Conservation (phyloP, 192 early-diverging fungal genomes). For the Linnemannia elongata region DNA sequence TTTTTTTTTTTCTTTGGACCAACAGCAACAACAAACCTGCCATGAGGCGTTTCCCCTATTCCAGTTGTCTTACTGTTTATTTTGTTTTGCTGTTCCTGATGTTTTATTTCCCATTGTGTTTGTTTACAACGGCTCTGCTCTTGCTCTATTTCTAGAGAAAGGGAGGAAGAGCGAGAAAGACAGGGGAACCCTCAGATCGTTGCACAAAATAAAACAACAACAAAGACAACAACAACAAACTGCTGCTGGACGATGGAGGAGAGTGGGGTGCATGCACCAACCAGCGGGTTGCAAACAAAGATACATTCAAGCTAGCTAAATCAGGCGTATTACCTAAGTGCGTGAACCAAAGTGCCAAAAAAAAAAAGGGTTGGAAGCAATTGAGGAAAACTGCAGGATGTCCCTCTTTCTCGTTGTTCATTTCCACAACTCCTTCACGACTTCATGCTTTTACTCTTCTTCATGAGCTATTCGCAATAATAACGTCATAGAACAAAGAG, state of each 20-base stretch:
- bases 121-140: constrained; percentile 3
- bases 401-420: no score
- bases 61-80: not conserved
- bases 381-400: no score
- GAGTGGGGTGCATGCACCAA: not conserved
- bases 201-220: not conserved
- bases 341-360: no score
- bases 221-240: not conserved
- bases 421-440: no score
- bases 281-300: not conserved
- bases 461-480: not conserved
- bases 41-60: not conserved
- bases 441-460: no score
- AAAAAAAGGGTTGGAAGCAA: not conserved
- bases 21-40: not conserved
- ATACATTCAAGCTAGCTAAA: not conserved
- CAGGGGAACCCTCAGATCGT: not conserved
- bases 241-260: not conserved
- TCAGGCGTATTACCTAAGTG: not conserved
- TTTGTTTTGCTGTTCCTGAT: not conserved
- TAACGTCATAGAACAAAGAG: not conserved
- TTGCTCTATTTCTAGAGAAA: constrained; percentile 5
- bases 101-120: not conserved
- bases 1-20: not conserved
- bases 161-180: not conserved